Evolutionary conservation across 2,329 filamentous ascomycete species (phyloP).

Genomic region (Fulvia fulva): DNA sequence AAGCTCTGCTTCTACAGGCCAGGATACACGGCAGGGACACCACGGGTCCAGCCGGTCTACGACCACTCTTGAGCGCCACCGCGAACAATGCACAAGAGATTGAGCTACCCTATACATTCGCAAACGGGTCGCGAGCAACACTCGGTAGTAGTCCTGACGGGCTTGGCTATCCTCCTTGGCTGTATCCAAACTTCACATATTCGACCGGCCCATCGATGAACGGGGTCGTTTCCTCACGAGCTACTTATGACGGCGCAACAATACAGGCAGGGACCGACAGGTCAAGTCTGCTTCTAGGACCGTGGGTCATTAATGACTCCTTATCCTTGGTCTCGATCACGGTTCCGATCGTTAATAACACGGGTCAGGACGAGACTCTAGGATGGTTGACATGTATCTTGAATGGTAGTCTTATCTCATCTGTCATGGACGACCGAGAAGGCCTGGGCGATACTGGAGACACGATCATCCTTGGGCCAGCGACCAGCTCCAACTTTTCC

Average conservation of each 20-base stretch:
- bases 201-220: background rate
- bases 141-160: constrained; percentile 47
- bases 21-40: constrained; percentile 67
- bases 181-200: constrained; percentile 80
- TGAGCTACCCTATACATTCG: constrained; percentile 53
- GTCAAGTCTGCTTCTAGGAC: constrained; percentile 70
- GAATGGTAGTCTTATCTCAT: constrained; percentile 60
- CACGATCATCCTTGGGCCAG: constrained; percentile 67
- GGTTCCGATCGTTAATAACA: constrained; percentile 69
- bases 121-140: constrained; percentile 56
- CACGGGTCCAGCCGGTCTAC: constrained; percentile 48
- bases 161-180: constrained; percentile 63
- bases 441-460: constrained; percentile 68
- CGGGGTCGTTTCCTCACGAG: constrained; percentile 35
- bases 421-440: constrained; percentile 60
- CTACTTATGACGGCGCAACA: constrained; percentile 39
- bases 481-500: constrained; percentile 58
- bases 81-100: constrained; percentile 47
- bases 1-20: constrained; percentile 62
- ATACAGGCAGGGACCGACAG: constrained; percentile 37
- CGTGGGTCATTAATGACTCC: constrained; percentile 65
- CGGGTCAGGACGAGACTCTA: constrained; percentile 59
- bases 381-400: constrained; percentile 83
- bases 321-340: constrained; percentile 79
- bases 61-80: constrained; percentile 64